Base-by-base conservation (phyloP, 306 rosid species). In the Prunus dulcis region DNA sequence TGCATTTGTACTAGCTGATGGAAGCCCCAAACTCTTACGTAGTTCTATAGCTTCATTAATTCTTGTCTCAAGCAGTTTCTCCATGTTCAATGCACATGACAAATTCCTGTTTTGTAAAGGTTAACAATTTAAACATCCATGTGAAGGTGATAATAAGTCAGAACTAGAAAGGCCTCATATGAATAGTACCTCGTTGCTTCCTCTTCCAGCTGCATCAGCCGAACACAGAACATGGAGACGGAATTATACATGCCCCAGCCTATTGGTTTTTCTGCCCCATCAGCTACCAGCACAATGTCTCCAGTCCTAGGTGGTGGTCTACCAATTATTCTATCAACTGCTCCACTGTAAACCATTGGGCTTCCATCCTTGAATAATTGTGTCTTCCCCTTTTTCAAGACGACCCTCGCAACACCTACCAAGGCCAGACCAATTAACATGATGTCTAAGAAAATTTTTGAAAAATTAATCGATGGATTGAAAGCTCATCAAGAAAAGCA, bases 241-340 rank as follows among this genome's bases (percentile, higher is more conserved):
- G 98, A 89, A 85, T 95, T 92, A 82, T 92, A 95, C 89, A 90
- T 73, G 73, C 98, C 97, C 98, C 98, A 92, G 0, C 97, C 97
- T 14, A 92, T 89, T 28, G 97, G 93, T 61, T 83, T 94, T 68
- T 90, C 95, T 41, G 89, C 50, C 73, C 98, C 98, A 82, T 91
- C 98, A 28, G 96, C 90, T 20, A 94, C 97, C 69, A 94, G 71
- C 64, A 94, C 97, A 74, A 89, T 62, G 71, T 90, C 98, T 60
- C 98, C 98, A 22, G 95, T 91, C 82, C 74, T 87, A 9, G 98
- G 98, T 25, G 97, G 97, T 15, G 97, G 98, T 79, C 89, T 86
- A 64, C 98, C 98, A 30, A 92, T 82, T 50, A 94, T 89, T 87
- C 97, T 89, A 79, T 91, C 98, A 51, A 90, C 93, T 6, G 98